Base-by-base conservation (phyloP, 352 stramenopile species). In the Pythium sp. region DNA sequence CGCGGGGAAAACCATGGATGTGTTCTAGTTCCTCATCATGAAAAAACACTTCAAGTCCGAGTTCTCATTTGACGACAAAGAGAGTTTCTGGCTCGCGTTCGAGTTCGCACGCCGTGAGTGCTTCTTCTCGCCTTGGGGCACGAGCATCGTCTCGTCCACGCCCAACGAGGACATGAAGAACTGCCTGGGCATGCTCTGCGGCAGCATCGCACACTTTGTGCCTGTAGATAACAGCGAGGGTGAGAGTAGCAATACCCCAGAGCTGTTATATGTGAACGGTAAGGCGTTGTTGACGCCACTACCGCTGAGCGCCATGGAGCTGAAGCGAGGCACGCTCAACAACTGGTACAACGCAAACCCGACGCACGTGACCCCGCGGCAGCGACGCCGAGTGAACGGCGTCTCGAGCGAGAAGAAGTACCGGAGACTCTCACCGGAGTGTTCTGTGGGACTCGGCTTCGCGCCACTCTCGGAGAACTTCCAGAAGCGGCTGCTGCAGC, bases 1-100 rank as follows among this genome's bases (percentile, higher is more conserved):
- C 43, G 72, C 72, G 3, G 64, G 68, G 14, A 81, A 80, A 34
- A 76, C 76, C 3, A 64, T 88, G 72, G 72, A 74, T 34, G 67
- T 87, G 28, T 71, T 90, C 54, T 68, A 62, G 58, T 70, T 77
- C 14, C 68, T 90, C 24, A 85, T 85, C 41, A 82, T 75, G 18
- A 66, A 66, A 11, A 72, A 69, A 49, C 71, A 79, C 0, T 87
- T 85, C 61, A 38, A 75, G 11, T 68, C 76, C 43, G 55, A 74
- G 53, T 87, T 87, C 56, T 89, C 78, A 36, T 90, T 78, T 76
- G 84, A 78, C 2, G 81, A 90, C 65, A 90, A 92, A 69, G 84
- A 92, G 62, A 68, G 72, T 22, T 90, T 90, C 65, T 91, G 84
- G 80, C 71, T 92, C 9, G 71, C 80, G 18, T 92, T 76, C 66